Evolutionary conservation across 2,329 filamentous ascomycete species (phyloP), one percentile per base, ranked within the genome.

Genomic region (Talaromyces sp.): DNA sequence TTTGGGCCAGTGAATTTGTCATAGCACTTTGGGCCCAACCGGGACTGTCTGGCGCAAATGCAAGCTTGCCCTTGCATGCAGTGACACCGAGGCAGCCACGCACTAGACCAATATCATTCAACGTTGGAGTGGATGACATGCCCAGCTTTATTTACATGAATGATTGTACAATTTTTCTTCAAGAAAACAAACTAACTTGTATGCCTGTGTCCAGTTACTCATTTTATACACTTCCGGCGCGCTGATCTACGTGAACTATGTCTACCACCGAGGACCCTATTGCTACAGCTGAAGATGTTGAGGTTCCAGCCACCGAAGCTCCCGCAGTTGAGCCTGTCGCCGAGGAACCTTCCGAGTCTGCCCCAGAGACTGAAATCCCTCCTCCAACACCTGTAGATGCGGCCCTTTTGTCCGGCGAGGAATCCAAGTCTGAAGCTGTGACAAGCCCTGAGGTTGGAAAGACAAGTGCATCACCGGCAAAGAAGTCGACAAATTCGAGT

Each of bases 321-420:
- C 37, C 58, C 10, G 37, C 54, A 50, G 61, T 47, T 37, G 50
- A 59, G 47, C 45, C 56, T 22, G 49, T 59, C 49, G 31, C 37
- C 15, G 52, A 61, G 11, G 62, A 67, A 33, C 41, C 63, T 39
- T 33, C 58, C 17, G 43, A 68, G 52, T 68, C 74, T 31, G 69
- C 70, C 17, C 71, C 76, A 31, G 67, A 70, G 10, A 66, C 69
- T 19, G 75, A 77, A 31, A 70, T 71, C 59, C 70, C 69, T 27
- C 72, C 73, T 31, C 77, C 73, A 43, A 79, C 75, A 47, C 77
- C 74, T 2, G 71, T 76, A 61, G 75, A 74, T 45, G 74, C 73
- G 15, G 72, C 69, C 33, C 59, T 73, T 27, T 66, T 77, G 33
- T 78, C 76, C 7, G 76, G 74, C 19, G 75, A 78, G 43, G 75